These are phyloP conservation scores for Alternaria arbusti DNA, from an alignment of 2,329 filamentous ascomycete genomes.

Conservation along the genomic window DNA sequence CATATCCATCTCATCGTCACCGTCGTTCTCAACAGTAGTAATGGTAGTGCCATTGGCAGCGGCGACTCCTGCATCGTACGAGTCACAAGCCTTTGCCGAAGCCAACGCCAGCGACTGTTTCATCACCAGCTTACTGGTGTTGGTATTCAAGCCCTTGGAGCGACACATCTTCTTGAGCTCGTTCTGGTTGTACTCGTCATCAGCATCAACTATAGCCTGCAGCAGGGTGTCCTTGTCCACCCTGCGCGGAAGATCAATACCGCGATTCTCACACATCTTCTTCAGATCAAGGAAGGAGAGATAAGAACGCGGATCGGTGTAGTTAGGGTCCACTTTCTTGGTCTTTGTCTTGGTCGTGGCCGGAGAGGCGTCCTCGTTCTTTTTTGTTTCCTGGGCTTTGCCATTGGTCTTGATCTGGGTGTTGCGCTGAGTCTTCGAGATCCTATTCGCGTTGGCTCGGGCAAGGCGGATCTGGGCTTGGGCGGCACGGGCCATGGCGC, in stretches of 20 bases:
- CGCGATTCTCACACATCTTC: conserved; percentile 28
- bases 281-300: conserved; percentile 31
- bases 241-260: conserved; percentile 15
- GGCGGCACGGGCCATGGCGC: conserved; percentile 30
- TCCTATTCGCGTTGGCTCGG: conserved; percentile 20
- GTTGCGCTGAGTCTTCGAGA: conserved; percentile 21
- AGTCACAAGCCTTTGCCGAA: conserved; percentile 25
- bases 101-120: conserved; percentile 33
- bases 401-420: conserved; percentile 23
- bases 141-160: conserved; percentile 26
- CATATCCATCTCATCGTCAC: conserved; percentile 1
- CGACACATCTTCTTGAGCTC: conserved; percentile 34
- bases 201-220: conserved; percentile 28
- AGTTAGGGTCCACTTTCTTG: conserved; percentile 18
- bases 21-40: neutral
- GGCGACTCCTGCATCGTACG: conserved; percentile 19
- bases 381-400: neutral
- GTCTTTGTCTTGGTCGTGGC: neutral
- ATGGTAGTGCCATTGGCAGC: neutral
- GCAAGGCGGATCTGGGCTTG: conserved; percentile 24
- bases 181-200: conserved; percentile 22
- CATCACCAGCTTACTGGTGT: conserved; percentile 32
- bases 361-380: neutral
- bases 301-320: conserved; percentile 31
- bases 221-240: conserved; percentile 27